A percentile compares a stretch with the other conserved stretches of the same genome.
Evolutionary conservation across 495 filamentous ascomycete genomes (phyloP).

Genomic region (Penicillium lagena): DNA sequence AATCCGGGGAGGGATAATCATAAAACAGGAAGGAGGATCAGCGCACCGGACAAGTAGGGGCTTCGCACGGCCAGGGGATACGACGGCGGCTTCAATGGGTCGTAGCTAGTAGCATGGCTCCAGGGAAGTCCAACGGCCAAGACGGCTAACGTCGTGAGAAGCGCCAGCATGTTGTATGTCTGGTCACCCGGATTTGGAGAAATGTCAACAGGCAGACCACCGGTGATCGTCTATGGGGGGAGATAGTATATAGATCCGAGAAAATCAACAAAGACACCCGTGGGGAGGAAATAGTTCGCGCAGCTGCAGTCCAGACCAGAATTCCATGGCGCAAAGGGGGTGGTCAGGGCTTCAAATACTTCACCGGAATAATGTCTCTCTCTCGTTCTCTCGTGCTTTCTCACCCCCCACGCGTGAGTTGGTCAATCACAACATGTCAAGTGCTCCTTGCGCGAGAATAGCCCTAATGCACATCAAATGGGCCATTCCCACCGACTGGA

Average conservation of each 20-base stretch:
- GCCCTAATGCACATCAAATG: constrained; percentile 6
- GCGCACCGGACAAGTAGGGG: constrained; percentile 33
- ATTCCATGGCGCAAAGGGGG: constrained; percentile 6
- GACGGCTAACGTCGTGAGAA: too few species aligned
- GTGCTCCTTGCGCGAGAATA: constrained; percentile 11
- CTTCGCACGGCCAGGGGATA: constrained; percentile 37
- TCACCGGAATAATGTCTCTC: too few species aligned
- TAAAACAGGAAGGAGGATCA: not conserved
- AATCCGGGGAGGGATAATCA: too few species aligned
- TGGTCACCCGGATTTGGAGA: too few species aligned
- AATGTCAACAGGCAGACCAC: too few species aligned
- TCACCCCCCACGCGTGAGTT: not conserved
- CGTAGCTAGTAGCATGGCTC: constrained; percentile 16
- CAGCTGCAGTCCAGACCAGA: constrained; percentile 3
- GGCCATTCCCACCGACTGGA: not conserved
- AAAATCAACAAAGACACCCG: too few species aligned
- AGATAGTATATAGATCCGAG: too few species aligned
- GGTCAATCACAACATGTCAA: constrained; percentile 16
- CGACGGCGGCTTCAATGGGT: constrained; percentile 29
- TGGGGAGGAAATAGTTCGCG: too few species aligned
- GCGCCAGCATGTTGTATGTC: too few species aligned
- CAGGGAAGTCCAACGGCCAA: not conserved
- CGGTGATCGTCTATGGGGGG: too few species aligned
- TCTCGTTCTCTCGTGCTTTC: not conserved
- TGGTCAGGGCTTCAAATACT: constrained; percentile 9